Percentiles rank a stretch among this genome's conserved stretches.
These are phyloP conservation scores for Berberis thunbergii DNA, from an alignment of 164 flowering plant species.

Conservation along the genomic window DNA sequence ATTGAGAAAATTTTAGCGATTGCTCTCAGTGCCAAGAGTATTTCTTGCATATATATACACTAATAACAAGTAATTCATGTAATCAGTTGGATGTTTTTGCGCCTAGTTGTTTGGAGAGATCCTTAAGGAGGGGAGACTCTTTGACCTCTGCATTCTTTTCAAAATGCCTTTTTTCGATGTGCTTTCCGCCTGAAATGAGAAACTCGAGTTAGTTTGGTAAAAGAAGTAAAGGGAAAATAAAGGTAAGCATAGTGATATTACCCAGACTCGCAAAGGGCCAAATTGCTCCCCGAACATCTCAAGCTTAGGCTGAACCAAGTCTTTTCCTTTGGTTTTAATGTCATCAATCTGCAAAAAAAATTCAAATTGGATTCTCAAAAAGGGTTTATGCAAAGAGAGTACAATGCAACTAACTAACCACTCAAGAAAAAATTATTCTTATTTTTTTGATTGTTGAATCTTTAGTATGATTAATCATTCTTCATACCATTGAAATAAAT, in stretches of 20 bases:
- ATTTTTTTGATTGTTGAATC: no score
- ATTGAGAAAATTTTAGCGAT: no score
- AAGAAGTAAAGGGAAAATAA: neutral
- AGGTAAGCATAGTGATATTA: conserved; percentile 11
- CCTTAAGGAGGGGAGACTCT: conserved; percentile 55
- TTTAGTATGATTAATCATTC: no score
- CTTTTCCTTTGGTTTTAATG: conserved; percentile 51
- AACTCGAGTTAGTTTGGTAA: conserved; percentile 4
- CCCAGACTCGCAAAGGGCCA: conserved; percentile 61
- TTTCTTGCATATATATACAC: neutral
- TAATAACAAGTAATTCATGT: neutral
- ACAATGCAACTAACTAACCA: neutral
- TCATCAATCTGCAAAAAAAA: conserved; percentile 42
- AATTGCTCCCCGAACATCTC: conserved; percentile 43
- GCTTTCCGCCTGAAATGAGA: conserved; percentile 44
- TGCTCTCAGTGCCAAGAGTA: neutral
- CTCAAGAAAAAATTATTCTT: no score
- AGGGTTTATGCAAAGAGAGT: neutral
- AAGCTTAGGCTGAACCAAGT: conserved; percentile 47
- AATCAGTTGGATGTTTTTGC: conserved; percentile 33
- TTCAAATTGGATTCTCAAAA: neutral
- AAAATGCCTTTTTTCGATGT: conserved; percentile 50
- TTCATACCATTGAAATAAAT: neutral
- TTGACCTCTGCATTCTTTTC: conserved; percentile 39
- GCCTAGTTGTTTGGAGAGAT: conserved; percentile 59